phyloP scores from a whole-genome alignment of 805 yeast genomes.

The Millerozyma miso region DNA sequence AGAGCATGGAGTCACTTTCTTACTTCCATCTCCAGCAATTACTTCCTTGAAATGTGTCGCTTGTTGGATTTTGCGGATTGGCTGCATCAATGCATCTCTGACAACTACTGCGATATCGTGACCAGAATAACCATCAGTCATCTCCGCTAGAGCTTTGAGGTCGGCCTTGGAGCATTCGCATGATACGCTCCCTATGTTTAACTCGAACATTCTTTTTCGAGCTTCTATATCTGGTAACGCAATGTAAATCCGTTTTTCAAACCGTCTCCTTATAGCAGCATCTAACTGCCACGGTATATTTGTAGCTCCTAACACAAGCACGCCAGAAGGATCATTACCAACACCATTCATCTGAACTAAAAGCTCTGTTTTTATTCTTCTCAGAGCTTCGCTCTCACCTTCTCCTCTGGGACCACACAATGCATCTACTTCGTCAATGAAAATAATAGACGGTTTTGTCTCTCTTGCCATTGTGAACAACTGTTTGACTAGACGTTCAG shows the following conservation, averaged over 20 bases:
- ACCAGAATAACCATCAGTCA: constrained; percentile 98
- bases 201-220: constrained; percentile 87
- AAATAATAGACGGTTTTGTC: constrained; percentile 90
- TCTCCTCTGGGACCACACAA: constrained; percentile 97
- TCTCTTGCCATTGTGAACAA: constrained; percentile 95
- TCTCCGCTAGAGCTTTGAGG: constrained; percentile 72
- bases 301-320: constrained; percentile 92
- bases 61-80: constrained; percentile 88
- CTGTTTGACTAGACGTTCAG: constrained; percentile 93
- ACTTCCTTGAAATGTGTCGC: constrained; percentile 90
- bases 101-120: constrained; percentile 96
- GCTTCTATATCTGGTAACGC: constrained; percentile 94
- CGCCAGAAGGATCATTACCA: constrained; percentile 91
- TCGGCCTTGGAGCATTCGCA: constrained; percentile 73
- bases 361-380: constrained; percentile 93
- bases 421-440: constrained; percentile 98
- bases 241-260: constrained; percentile 91
- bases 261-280: constrained; percentile 94
- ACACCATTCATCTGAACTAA: constrained; percentile 99
- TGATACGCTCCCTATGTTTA: constrained; percentile 88
- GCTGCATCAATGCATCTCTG: constrained; percentile 96
- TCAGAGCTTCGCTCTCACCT: constrained; percentile 93
- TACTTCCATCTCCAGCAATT: constrained; percentile 34
- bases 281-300: constrained; percentile 99
- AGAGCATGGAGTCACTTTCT: constrained; percentile 82